These are phyloP conservation scores for Aspergillus egyptiacus DNA, from an alignment of 495 filamentous ascomycete genomes.

Conservation along the genomic window DNA sequence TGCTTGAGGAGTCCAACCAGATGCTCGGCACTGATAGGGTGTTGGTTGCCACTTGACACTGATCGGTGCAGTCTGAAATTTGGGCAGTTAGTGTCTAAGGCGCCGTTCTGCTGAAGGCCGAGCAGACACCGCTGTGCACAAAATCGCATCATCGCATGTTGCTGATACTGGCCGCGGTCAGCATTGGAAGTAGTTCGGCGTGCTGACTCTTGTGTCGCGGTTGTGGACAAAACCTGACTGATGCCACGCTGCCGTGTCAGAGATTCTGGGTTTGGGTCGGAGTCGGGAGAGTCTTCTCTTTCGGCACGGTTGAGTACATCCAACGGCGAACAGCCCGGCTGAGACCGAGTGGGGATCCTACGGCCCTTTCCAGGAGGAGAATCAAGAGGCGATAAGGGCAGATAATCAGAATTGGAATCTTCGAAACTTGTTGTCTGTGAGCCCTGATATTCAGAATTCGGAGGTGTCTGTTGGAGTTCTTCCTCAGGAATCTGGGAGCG, in stretches of 20 bases:
- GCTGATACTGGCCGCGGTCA: not conserved
- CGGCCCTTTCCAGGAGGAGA: no score
- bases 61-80: conserved; percentile 34
- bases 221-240: not conserved
- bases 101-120: conserved; percentile 29
- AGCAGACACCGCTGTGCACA: conserved; percentile 45
- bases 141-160: conserved; percentile 24
- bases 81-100: conserved; percentile 38
- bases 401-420: no score
- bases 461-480: conserved; percentile 14
- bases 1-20: conserved; percentile 17
- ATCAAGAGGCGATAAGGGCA: no score
- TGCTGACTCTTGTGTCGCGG: not conserved
- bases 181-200: not conserved
- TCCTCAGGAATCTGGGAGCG: conserved; percentile 11
- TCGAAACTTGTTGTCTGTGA: no score
- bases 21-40: conserved; percentile 17
- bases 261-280: no score
- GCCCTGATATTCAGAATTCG: no score
- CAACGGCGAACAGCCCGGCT: no score
- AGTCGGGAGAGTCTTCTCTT: no score
- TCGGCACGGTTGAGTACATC: no score
- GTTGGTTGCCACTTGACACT: conserved; percentile 1
- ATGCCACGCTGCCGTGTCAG: no score
- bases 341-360: no score